Evolutionary conservation across 2,329 filamentous ascomycete species (phyloP), one percentile per base, ranked within the genome.

Genomic region (Neocatenulostroma microsporum): DNA sequence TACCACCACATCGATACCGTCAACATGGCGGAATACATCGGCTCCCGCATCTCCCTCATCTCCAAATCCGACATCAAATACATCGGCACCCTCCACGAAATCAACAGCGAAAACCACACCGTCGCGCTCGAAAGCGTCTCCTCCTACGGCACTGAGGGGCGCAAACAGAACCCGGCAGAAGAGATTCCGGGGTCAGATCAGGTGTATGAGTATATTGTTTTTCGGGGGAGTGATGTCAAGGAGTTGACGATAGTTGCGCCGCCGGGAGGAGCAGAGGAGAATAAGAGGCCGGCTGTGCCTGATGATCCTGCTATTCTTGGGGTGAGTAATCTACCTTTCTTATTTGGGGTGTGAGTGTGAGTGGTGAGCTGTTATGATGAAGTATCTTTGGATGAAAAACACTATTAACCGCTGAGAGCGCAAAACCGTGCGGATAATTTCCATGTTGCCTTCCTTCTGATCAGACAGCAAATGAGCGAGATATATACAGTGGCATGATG

Each of bases 381-480:
- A 91, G 68, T 68, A 94, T 84, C n/a, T 82, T 75, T 87, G 88
- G 88, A 94, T 94, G 85, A 91, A 85, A 94, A 93, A 66, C 40
- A 67, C 74, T 76, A 73, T 71, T 76, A 76, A 74, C 78, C 81
- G 82, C 83, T 83, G 83, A 82, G 82, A 83, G 86, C 86, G 87
- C 87, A 94, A 86, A 82, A 71, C 74, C 75, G 70, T 94, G 88
- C 94, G 80, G 88, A 94, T 68, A 78, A 81, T 83, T n/a, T 94
- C 88, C 87, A 51, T 51, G 88, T 94, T 95, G 88, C 87, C 88
- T 95, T 95, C 88, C 88, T 95, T 94, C 87, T 95, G 87, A 94
- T 53, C 44, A n/a, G n/a, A n/a, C 37, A 37, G 28, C 34, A 35
- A 37, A 20, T 10, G 25, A 34, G 23, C 23, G 23, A 24, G n/a